Evolutionary conservation across 1,139 yeast species (phyloP), one percentile per base, ranked within the genome.

Genomic region (Blastobotrys buckinghamii): DNA sequence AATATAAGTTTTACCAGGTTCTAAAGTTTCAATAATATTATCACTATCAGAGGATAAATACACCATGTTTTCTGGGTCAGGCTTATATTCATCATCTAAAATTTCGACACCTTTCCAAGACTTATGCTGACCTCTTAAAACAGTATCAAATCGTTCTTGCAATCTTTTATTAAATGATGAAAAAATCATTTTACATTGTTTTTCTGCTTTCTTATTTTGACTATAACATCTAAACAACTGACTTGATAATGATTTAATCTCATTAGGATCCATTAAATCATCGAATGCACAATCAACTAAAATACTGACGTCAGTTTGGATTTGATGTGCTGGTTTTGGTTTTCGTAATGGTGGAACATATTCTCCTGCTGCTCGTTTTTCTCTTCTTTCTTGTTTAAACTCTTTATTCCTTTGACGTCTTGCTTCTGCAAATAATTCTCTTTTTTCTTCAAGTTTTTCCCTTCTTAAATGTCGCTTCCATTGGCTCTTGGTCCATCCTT

Each of bases 11-110:
- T 76, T 75, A 5, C 81, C 83, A 4, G 81, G 78, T 53, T 83
- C 81, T 45, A 92, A 70, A 10, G 69, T 72, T 17, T 76, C 78
- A 33, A 84, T 68, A 19, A 77, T 76, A 26, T 84, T 84, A 16
- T 82, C 85, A 0, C 96, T 82, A 59, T 92, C 98, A 0, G 97
- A 95, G 1, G 95, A 83, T 40, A 92, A 71, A 62, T 92, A 92
- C 0, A 87, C 75, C 50, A 72, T 71, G 47, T 77, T 34, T 27
- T 30, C 45, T 15, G 49, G 40, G 26, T 49, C 49, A 35, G 55
- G 50, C 36, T 62, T 67, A 42, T 82, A 69, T 15, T 72, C 74
- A 7, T 75, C 76, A 38, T 74, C 76, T 2, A 63, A 61, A 55
- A 88, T 78, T 40, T 70, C 68, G 42, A 89, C 75, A 54, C 76